phyloP scores from a whole-genome alignment of 2,329 filamentous ascomycete species.

The Pyrenophora tritici-repentis region DNA sequence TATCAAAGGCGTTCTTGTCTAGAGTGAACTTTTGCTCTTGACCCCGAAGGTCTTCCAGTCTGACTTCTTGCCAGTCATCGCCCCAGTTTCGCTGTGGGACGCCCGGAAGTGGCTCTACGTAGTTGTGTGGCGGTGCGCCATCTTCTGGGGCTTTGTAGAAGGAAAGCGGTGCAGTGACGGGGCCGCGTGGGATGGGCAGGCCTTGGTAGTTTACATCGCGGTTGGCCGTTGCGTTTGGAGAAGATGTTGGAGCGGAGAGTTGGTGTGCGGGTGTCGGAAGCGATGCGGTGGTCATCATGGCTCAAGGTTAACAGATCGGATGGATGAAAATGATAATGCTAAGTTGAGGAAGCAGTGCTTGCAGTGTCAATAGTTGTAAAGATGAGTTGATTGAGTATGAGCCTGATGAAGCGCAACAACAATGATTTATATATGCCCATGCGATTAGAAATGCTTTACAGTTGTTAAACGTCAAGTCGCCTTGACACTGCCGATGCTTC shows the following conservation, averaged over 20 bases:
- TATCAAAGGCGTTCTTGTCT: conserved; percentile 75
- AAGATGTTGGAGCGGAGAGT: conserved; percentile 34
- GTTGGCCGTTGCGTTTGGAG: conserved; percentile 30
- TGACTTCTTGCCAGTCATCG: conserved; percentile 55
- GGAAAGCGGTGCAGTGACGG: conserved; percentile 33
- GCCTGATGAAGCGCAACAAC: conserved; percentile 5
- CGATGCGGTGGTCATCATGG: conserved; percentile 50
- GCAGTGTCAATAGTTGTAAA: conserved; percentile 9
- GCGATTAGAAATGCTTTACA: conserved; percentile 38
- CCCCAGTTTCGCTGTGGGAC: conserved; percentile 69
- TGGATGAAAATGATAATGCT: too few species aligned
- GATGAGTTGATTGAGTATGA: conserved; percentile 17
- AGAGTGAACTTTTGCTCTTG: conserved; percentile 68
- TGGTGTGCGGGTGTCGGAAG: conserved; percentile 52
- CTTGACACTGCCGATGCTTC: conserved; percentile 13
- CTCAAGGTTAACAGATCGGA: too few species aligned
- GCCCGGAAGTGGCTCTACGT: conserved; percentile 69
- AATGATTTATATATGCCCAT: conserved; percentile 28
- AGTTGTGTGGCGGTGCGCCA: conserved; percentile 45
- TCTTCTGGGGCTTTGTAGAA: conserved; percentile 38
- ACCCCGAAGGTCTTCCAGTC: conserved; percentile 74
- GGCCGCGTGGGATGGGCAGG: conserved; percentile 35
- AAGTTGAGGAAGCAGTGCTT: background rate
- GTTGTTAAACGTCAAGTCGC: conserved; percentile 8
- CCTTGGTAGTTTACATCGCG: conserved; percentile 41